Evolutionary conservation across 495 filamentous ascomycete genomes (phyloP), one percentile per base, ranked within the genome.

Genomic region (Cercophora samala): DNA sequence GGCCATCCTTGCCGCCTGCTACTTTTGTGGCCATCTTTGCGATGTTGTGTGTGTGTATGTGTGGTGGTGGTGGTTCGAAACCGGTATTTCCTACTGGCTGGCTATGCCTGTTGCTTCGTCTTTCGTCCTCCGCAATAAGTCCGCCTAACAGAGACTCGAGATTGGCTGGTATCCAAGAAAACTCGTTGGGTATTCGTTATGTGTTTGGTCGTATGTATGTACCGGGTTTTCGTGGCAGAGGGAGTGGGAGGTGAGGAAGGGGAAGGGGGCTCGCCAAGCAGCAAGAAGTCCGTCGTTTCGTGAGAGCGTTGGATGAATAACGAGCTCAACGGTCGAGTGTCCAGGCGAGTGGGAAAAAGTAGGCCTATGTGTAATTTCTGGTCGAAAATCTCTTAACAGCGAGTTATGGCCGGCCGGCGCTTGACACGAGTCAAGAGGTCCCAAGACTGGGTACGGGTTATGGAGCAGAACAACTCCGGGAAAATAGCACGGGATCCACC

Each of bases 1-100:
- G 93, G 77, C 88, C 87, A 75, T 90, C 86, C 61, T 56, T 63
- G 64, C 87, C 87, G 72, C 84, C 83, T 25, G 53, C 21, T 56
- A 76, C 74, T 64, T 78, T 82, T 23, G 76, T 75, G 65, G 78
- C 76, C 80, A 82, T 83, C 26, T 62, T 62, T 68, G 26, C 59
- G 53, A 51, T 65, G 37, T 17, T 46, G 5, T 64, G 59, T 67
- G 55, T 64, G 23, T 62, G n/a, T 64, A 21, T 21, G 22, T 21
- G 53, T 21, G 53, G 22, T 56, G 19, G 53, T 21, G 19, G 37
- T 46, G 37, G 37, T 46, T 46, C 15, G 37, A 46, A 46, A 18
- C 37, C 37, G 37, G 37, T 46, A 13, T 46, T 13, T 46, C 37
- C 37, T 46, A 46, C 15, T 46, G 37, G 37, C 37, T 46, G 37